Evolutionary conservation across 257 asterid genomes (phyloP).

Genomic region (Fraxinus pennsylvanica): DNA sequence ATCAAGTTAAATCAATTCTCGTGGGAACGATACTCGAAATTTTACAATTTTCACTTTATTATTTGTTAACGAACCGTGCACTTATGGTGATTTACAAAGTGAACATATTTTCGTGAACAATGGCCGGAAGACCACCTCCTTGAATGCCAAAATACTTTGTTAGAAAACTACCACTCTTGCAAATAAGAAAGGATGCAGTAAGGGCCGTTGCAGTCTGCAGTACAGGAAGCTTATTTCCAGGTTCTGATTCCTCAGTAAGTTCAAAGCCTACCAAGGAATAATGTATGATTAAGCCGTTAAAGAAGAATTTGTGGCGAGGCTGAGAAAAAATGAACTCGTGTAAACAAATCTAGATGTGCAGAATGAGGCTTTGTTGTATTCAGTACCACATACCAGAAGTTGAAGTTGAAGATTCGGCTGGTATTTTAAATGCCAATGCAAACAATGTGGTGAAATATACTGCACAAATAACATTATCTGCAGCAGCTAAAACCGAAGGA

Average conservation of each 20-base stretch:
- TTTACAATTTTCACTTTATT: too few species aligned
- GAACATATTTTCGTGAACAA: too few species aligned
- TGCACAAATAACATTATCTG: constrained; percentile 97
- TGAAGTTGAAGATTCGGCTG: constrained; percentile 62
- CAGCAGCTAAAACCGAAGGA: constrained; percentile 91
- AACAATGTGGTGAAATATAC: constrained; percentile 73
- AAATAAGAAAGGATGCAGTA: constrained; percentile 73
- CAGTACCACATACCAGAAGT: constrained; percentile 45
- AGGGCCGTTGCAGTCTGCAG: constrained; percentile 73
- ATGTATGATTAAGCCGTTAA: background rate
- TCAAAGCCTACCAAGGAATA: constrained; percentile 39
- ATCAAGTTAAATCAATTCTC: too few species aligned
- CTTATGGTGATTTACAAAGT: too few species aligned
- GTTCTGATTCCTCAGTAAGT: constrained; percentile 36
- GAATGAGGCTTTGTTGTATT: background rate
- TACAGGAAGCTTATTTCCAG: constrained; percentile 64
- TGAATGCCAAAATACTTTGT: constrained; percentile 65
- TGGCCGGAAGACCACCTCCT: constrained; percentile 85
- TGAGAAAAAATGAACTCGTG: background rate
- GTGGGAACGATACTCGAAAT: too few species aligned
- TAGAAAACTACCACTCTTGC: constrained; percentile 54
- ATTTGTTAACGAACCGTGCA: too few species aligned
- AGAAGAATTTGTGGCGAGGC: background rate
- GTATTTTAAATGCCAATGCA: constrained; percentile 79
- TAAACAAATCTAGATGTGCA: background rate